Conservation (phyloP, 768 basidiomycete genomes). For the Psilocybe cubensis region DNA sequence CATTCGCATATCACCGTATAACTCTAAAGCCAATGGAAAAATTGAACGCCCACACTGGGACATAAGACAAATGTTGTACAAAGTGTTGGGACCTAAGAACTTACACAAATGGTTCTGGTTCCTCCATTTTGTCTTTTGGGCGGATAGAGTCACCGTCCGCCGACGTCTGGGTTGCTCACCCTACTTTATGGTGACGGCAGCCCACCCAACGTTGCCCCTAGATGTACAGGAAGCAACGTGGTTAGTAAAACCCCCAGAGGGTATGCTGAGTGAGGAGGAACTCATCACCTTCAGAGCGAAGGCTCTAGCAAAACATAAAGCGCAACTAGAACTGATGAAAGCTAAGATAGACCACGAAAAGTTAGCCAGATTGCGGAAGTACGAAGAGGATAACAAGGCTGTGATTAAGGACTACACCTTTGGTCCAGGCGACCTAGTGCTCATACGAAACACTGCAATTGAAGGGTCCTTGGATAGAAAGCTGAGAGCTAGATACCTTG, state of each 20-base stretch:
- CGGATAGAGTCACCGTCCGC: slow-evolving; percentile 28
- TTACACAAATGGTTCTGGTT: slow-evolving; percentile 17
- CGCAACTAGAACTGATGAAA: slow-evolving; percentile 19
- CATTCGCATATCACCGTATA: slow-evolving; percentile 17
- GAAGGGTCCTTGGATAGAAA: slow-evolving; percentile 30
- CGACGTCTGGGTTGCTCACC: slow-evolving; percentile 27
- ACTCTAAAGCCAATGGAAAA: slow-evolving; percentile 23
- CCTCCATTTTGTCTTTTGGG: slow-evolving; percentile 32
- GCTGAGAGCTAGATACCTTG: slow-evolving; percentile 35
- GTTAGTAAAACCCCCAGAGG: slow-evolving; percentile 19
- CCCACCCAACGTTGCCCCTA: slow-evolving; percentile 29
- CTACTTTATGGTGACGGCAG: slow-evolving; percentile 29
- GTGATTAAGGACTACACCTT: slow-evolving; percentile 25
- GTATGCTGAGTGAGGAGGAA: slow-evolving; percentile 14
- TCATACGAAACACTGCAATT: slow-evolving; percentile 33
- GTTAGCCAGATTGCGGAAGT: background rate
- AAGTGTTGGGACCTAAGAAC: background rate
- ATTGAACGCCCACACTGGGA: slow-evolving; percentile 25
- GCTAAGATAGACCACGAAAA: slow-evolving; percentile 1
- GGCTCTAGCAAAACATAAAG: slow-evolving; percentile 21
- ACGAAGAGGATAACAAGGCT: slow-evolving; percentile 1
- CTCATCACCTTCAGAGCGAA: slow-evolving; percentile 18
- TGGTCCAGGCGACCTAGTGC: slow-evolving; percentile 32
- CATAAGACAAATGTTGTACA: slow-evolving; percentile 17
- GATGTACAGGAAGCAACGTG: slow-evolving; percentile 28